Base-by-base conservation (phyloP, 371 early-diverging fungal genomes). In the Lichtheimia ornata region DNA sequence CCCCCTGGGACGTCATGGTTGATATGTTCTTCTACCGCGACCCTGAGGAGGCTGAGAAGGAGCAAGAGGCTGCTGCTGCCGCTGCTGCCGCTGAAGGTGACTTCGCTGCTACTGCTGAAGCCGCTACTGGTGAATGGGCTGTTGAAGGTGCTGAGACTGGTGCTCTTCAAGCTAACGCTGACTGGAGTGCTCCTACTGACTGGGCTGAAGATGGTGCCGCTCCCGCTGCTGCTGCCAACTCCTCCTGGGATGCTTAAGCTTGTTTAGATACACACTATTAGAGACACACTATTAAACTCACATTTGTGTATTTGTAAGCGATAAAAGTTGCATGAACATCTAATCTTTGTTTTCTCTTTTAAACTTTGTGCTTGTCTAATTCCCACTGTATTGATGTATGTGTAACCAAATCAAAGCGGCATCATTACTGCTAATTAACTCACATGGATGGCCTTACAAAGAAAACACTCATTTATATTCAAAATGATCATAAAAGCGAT, bases 21-120 rank as follows among this genome's bases (percentile, higher is more conserved):
- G 99, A 98, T 84, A 94, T 98, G 97, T 98, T 97, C 98, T 98
- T 98, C 92, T 96, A 85, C 90, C 62, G 70, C n/a, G 79, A 97
- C 72, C 91, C 97, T 64, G 98, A 96, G 70, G 96, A 95, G 74
- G 85, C 82, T 59, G 97, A 96, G 79, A 94, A 96, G 57, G 66
- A 71, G 25, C 67, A 69, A 42, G 71, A 62, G 24, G 74, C 74
- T 53, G 66, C 63, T 17, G 53, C 67, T 54, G 66, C 63, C 54
- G 56, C 27, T 42, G 61, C 61, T 51, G 69, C 67, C 50, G 61
- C 53, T 43, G 66, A 66, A 40, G 59, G 59, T 50, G 50, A 47
- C 18, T n/a, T 15, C 0, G 52, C 63, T 24, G 58, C 42, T 24
- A 50, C 41, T 22, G 53, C 63, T 35, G 50, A 51, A 25, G 56